Evolutionary conservation across 2,329 filamentous ascomycete genomes (phyloP).

Genomic region (Xylaria sp.): DNA sequence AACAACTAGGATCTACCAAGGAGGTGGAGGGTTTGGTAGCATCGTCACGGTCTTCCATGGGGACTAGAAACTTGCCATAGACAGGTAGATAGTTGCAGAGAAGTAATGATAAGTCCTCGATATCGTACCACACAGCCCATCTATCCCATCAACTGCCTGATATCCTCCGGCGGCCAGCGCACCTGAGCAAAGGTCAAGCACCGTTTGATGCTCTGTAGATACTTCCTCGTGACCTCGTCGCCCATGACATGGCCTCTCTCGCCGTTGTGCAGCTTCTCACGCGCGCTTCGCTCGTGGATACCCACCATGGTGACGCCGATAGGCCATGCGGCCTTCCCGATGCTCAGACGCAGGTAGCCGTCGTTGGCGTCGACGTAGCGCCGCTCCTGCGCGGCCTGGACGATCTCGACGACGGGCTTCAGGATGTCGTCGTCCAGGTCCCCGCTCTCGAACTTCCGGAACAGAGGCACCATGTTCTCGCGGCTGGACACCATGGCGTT

Average conservation of each 20-base stretch:
- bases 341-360: conserved; percentile 90
- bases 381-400: conserved; percentile 86
- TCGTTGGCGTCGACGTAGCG: conserved; percentile 97
- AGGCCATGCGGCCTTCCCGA: conserved; percentile 97
- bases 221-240: conserved; percentile 94
- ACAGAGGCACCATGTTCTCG: conserved; percentile 88
- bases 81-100: conserved; percentile 22
- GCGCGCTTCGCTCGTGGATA: conserved; percentile 95
- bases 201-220: conserved; percentile 95
- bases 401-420: conserved; percentile 88
- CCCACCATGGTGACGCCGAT: conserved; percentile 99
- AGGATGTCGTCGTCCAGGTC: conserved; percentile 83
- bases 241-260: conserved; percentile 95
- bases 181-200: conserved; percentile 97
- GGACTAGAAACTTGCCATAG: conserved; percentile 2
- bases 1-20: not conserved
- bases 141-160: conserved; percentile 92
- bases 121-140: not conserved
- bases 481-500: conserved; percentile 87
- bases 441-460: conserved; percentile 85
- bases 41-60: not conserved
- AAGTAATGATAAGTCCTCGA: conserved; percentile 5
- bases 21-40: not conserved
- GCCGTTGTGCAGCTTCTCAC: conserved; percentile 92
- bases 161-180: conserved; percentile 92